Percentiles rank a stretch among this genome's conserved stretches.
Evolutionary conservation across 2,329 filamentous ascomycete species (phyloP).

Genomic region (Capronia coronata): DNA sequence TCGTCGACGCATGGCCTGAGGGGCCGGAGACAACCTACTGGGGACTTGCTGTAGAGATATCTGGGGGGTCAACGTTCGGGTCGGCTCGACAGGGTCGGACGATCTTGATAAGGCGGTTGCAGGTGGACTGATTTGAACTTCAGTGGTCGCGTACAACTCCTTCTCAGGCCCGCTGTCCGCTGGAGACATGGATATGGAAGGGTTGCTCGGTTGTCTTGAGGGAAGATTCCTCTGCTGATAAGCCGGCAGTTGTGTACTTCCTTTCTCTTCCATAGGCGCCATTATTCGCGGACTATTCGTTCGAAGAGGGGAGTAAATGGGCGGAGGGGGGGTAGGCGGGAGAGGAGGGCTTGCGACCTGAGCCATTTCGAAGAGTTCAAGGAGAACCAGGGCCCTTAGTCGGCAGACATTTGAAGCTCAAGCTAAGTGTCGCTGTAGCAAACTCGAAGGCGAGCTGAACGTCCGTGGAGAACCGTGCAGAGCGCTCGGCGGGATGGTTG

Average conservation of each 20-base stretch:
- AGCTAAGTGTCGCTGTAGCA: not conserved
- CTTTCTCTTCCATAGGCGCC: conserved; percentile 18
- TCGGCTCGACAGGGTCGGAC: conserved; percentile 12
- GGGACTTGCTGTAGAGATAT: conserved; percentile 17
- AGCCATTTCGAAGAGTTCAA: conserved; percentile 15
- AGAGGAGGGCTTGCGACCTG: conserved; percentile 19
- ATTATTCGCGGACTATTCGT: conserved; percentile 20
- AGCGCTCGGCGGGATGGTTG: not conserved
- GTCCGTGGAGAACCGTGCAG: not conserved
- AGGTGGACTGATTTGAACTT: conserved; percentile 20
- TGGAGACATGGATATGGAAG: conserved; percentile 17
- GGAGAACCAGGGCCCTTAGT: not conserved
- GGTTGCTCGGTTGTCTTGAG: conserved; percentile 6
- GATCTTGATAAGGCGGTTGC: conserved; percentile 18
- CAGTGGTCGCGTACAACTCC: conserved; percentile 7
- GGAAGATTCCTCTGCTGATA: not conserved
- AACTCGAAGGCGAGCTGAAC: conserved; percentile 2
- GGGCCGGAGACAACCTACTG: conserved; percentile 20
- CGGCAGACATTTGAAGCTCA: conserved; percentile 13
- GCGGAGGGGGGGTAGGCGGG: conserved; percentile 38
- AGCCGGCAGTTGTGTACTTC: conserved; percentile 1
- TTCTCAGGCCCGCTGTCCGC: conserved; percentile 5
- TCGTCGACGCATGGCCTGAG: conserved; percentile 13
- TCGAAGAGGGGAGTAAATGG: conserved; percentile 38
- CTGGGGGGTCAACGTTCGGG: conserved; percentile 21